A percentile compares a stretch with the other conserved stretches of the same genome.
These are phyloP conservation scores for Globisporangium radiosum DNA, from an alignment of 352 stramenopile genomes.

Conservation along the genomic window DNA sequence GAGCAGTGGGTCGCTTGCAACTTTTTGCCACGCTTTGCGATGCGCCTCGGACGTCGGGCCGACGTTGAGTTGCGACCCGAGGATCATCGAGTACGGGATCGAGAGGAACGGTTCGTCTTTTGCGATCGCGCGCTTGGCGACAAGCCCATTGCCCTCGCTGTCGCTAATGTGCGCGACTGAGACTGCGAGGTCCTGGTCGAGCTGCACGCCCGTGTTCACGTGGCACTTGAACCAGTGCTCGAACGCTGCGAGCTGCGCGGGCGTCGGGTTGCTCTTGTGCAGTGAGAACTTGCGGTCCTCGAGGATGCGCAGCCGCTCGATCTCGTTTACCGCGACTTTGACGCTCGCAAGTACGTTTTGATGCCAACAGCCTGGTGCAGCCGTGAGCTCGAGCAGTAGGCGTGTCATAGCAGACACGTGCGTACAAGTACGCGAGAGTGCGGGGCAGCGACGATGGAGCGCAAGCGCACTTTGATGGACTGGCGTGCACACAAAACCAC, in stretches of 20 bases:
- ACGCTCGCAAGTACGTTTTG: conserved; percentile 20
- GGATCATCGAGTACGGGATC: conserved; percentile 26
- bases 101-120: conserved; percentile 26
- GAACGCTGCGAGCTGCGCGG: conserved; percentile 19
- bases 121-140: conserved; percentile 17
- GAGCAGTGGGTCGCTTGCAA: conserved; percentile 29
- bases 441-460: too few relatives aligned
- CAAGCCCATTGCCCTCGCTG: conserved; percentile 21
- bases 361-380: conserved; percentile 23
- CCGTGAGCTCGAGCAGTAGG: conserved; percentile 25
- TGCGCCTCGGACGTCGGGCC: conserved; percentile 9
- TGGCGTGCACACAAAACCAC: too few relatives aligned
- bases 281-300: conserved; percentile 19
- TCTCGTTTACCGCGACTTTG: conserved; percentile 21
- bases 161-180: conserved; percentile 18
- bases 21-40: conserved; percentile 16
- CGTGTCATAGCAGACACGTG: conserved; percentile 2
- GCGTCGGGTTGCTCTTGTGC: conserved; percentile 7
- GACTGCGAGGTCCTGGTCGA: conserved; percentile 9
- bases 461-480: too few relatives aligned
- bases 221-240: conserved; percentile 22
- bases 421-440: too few relatives aligned
- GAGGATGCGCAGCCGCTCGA: conserved; percentile 17
- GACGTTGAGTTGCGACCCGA: conserved; percentile 19
- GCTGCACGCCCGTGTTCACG: not conserved